phyloP scores from a whole-genome alignment of 768 basidiomycete species.

The Macrolepiota albuminosa region DNA sequence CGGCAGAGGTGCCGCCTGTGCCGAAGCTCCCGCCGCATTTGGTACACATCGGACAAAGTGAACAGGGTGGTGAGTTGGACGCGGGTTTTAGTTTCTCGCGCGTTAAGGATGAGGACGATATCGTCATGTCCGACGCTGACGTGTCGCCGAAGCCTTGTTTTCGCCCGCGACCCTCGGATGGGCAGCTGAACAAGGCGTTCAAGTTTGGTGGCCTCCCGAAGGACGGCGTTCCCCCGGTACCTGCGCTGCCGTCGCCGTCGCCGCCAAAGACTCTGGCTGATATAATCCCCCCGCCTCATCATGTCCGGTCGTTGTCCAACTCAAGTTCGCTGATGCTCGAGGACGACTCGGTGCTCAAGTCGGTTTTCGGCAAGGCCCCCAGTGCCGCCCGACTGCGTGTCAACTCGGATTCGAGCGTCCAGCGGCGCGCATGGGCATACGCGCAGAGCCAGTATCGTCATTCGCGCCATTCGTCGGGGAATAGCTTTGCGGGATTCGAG shows the following conservation, averaged over 20 bases:
- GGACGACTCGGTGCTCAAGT: slow-evolving; percentile 50
- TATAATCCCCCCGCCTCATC: slow-evolving; percentile 64
- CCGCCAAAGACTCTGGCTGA: slow-evolving; percentile 60
- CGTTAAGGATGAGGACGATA: slow-evolving; percentile 23
- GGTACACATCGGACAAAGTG: background rate
- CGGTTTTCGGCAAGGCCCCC: slow-evolving; percentile 44
- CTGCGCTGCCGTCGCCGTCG: slow-evolving; percentile 13
- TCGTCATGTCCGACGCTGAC: slow-evolving; percentile 14
- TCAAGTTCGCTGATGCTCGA: slow-evolving; percentile 32
- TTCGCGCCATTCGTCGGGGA: slow-evolving; percentile 43
- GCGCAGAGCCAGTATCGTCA: slow-evolving; percentile 20
- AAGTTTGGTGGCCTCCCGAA: slow-evolving; percentile 60
- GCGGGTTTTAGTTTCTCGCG: slow-evolving; percentile 24
- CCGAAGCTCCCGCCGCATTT: slow-evolving; percentile 40
- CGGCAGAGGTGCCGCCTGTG: slow-evolving; percentile 42
- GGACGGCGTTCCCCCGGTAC: slow-evolving; percentile 10
- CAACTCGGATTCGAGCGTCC: slow-evolving; percentile 42
- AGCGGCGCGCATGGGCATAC: slow-evolving; percentile 22
- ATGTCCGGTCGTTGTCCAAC: slow-evolving; percentile 44
- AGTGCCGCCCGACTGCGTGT: slow-evolving; percentile 24
- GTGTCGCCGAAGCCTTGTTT: slow-evolving; percentile 20
- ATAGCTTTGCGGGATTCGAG: slow-evolving; percentile 69
- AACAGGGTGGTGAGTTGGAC: slow-evolving; percentile 11
- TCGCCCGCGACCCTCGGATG: slow-evolving; percentile 49
- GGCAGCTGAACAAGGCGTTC: slow-evolving; percentile 67